Percentiles rank a stretch among this genome's conserved stretches.
Conservation (phyloP, 2,329 filamentous ascomycete genomes). For the Penicillium thymicola region DNA sequence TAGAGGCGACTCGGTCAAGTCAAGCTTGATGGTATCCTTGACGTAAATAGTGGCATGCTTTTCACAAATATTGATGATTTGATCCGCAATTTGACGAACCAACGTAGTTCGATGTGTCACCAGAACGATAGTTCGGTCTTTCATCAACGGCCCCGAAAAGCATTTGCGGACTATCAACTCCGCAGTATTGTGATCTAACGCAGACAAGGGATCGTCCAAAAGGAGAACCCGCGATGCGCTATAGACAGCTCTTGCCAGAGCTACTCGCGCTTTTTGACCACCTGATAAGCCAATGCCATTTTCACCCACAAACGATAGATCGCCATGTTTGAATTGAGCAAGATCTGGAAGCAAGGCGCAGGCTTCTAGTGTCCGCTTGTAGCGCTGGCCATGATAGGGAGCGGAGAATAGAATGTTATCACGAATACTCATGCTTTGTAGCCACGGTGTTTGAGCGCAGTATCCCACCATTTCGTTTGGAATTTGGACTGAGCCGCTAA, state of each 20-base stretch:
- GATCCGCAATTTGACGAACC: conserved; percentile 67
- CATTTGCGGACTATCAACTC: conserved; percentile 59
- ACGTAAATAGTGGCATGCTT: conserved; percentile 55
- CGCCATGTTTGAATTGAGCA: conserved; percentile 60
- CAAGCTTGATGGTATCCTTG: conserved; percentile 47
- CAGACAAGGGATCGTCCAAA: conserved; percentile 59
- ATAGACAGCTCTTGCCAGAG: conserved; percentile 60
- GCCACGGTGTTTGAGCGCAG: conserved; percentile 64
- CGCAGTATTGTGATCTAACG: conserved; percentile 63
- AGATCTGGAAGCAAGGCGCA: conserved; percentile 62
- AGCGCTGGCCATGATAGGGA: conserved; percentile 66
- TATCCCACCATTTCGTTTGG: conserved; percentile 60
- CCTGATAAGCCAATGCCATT: conserved; percentile 61
- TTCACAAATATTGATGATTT: conserved; percentile 67
- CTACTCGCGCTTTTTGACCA: conserved; percentile 59
- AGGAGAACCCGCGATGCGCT: conserved; percentile 54
- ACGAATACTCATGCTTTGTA: conserved; percentile 67
- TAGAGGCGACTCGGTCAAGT: conserved; percentile 29
- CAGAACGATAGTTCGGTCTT: conserved; percentile 55
- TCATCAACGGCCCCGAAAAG: conserved; percentile 53
- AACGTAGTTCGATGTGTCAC: conserved; percentile 68
- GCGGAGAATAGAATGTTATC: conserved; percentile 66
- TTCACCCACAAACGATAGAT: conserved; percentile 60
- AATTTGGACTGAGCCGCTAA: conserved; percentile 49
- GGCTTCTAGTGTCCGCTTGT: conserved; percentile 64